phyloP scores from a whole-genome alignment of 495 filamentous ascomycete genomes.

The Echria macrotheca region DNA sequence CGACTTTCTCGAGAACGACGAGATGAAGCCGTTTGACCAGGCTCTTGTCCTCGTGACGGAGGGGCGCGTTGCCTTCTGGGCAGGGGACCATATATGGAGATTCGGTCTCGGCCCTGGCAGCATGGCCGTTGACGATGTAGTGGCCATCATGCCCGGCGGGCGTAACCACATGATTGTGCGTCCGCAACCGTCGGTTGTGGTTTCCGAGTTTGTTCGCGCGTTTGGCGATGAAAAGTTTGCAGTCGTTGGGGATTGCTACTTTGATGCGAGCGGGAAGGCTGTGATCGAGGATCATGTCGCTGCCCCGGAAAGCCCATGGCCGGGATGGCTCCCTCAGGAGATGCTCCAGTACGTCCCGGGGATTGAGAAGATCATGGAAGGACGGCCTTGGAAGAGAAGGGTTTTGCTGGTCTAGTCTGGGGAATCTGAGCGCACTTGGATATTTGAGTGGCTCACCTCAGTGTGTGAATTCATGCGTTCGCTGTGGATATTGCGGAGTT shows the following conservation, averaged over 20 bases:
- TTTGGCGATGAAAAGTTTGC: not conserved
- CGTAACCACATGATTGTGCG: not conserved
- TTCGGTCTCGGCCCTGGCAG: slow-evolving; percentile 5
- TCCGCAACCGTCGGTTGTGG: no score
- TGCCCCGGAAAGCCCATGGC: not conserved
- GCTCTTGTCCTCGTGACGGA: not conserved
- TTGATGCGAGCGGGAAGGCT: not conserved
- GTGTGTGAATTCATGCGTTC: no score
- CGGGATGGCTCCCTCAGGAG: not conserved
- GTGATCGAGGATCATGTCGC: not conserved
- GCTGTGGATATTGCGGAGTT: no score
- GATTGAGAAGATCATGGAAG: no score
- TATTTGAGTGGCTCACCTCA: no score
- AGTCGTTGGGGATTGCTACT: not conserved
- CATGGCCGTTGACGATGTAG: not conserved
- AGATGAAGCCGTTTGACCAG: not conserved
- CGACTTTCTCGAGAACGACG: not conserved
- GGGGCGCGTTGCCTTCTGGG: not conserved
- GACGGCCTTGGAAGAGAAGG: no score
- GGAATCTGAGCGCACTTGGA: no score
- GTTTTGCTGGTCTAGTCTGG: no score
- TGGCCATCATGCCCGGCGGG: slow-evolving; percentile 1
- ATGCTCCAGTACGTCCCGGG: not conserved
- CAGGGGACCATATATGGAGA: not conserved
- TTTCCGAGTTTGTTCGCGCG: no score